A percentile compares a stretch with the other conserved stretches of the same genome.
Conservation (phyloP, 2,329 filamentous ascomycete species). For the Fusarium heterosporum region DNA sequence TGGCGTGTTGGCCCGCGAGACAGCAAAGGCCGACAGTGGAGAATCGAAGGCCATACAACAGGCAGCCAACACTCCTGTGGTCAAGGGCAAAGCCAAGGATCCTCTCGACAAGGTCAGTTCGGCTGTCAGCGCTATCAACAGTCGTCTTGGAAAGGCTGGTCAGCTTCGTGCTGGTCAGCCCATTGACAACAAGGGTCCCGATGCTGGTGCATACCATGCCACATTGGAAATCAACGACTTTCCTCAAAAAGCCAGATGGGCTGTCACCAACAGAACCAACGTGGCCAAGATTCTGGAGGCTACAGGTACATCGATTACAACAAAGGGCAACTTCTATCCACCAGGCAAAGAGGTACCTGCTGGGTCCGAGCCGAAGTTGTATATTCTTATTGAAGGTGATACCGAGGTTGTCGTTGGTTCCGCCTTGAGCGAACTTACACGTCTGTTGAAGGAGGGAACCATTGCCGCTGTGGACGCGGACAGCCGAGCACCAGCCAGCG, state of each 20-base stretch:
- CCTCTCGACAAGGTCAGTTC: constrained; percentile 87
- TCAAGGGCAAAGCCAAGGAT: constrained; percentile 68
- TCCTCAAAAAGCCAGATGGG: constrained; percentile 98
- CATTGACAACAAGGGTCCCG: constrained; percentile 98
- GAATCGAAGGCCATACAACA: constrained; percentile 52
- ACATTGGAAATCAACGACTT: constrained; percentile 99
- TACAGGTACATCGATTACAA: constrained; percentile 95
- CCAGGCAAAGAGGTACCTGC: constrained; percentile 82
- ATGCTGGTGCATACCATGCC: constrained; percentile 95
- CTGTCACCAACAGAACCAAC: constrained; percentile 97
- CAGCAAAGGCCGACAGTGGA: constrained; percentile 58
- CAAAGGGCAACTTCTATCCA: constrained; percentile 92
- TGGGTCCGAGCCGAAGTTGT: constrained; percentile 88
- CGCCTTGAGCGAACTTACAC: constrained; percentile 89
- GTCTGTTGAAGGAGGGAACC: constrained; percentile 89
- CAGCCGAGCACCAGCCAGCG: constrained; percentile 79
- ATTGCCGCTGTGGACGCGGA: constrained; percentile 90
- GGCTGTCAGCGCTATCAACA: constrained; percentile 92
- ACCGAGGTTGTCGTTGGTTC: constrained; percentile 92
- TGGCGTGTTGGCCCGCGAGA: constrained; percentile 65
- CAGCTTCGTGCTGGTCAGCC: constrained; percentile 92
- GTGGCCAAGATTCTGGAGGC: constrained; percentile 97
- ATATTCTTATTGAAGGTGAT: constrained; percentile 97
- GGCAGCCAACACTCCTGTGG: constrained; percentile 66
- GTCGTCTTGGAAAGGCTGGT: constrained; percentile 87